These are phyloP conservation scores for Pythium rhizo-oryzae DNA, from an alignment of 352 stramenopile species.

Conservation along the genomic window DNA sequence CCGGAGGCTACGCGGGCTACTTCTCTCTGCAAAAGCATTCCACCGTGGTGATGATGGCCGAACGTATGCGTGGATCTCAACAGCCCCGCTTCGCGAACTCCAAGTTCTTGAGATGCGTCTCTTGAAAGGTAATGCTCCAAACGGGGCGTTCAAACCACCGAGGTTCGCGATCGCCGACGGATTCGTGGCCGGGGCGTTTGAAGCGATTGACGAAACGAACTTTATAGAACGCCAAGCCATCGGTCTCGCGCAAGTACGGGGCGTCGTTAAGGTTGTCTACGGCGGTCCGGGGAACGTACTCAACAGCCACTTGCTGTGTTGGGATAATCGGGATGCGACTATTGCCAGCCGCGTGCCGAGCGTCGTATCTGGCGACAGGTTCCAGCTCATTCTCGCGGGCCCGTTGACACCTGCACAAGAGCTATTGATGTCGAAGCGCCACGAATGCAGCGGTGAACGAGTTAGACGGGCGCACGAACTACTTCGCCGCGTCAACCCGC, in stretches of 20 bases:
- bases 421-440: not conserved
- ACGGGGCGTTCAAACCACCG: not conserved
- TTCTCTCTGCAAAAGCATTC: not conserved
- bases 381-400: not conserved
- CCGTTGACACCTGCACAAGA: not conserved
- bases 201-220: slow-evolving; percentile 9
- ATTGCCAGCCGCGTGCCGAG: not conserved
- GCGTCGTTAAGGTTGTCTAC: not conserved
- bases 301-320: not conserved
- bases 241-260: slow-evolving; percentile 20
- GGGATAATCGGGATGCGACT: not conserved
- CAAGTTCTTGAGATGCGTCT: not conserved
- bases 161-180: not conserved
- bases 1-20: not conserved
- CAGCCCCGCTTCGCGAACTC: not conserved
- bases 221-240: slow-evolving; percentile 17
- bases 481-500: not conserved
- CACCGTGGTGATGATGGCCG: not conserved
- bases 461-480: not conserved
- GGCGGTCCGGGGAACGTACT: not conserved
- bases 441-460: not conserved
- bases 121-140: no score
- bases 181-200: not conserved
- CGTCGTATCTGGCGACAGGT: not conserved
- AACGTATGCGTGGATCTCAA: not conserved